Evolutionary conservation across 345 rosid species (phyloP), one percentile per base, ranked within the genome.

Genomic region (Physaria fendleri): DNA sequence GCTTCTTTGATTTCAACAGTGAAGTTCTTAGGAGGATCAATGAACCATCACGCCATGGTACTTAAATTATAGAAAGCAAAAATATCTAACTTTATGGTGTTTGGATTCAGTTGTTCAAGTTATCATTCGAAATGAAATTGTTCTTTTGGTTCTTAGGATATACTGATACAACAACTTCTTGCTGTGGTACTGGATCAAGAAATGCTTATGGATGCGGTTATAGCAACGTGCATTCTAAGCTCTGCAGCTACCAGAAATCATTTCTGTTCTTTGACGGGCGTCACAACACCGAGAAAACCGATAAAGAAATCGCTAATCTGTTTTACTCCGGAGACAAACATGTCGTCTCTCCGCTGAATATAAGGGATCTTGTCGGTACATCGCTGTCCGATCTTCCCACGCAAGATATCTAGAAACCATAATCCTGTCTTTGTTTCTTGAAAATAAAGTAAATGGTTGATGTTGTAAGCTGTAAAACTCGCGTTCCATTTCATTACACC

Each of bases 231-330:
- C 76, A 72, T 48, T 66, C 72, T 2, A 66, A 72, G 24, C 59
- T 72, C 13, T 72, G 72, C 12, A 53, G 67, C 12, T 66, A 60
- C 47, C 72, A 61, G 47, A 41, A 63, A 14, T 50, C 64, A 3
- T 72, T 45, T 43, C 22, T 72, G 29, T 72, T 66, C 58, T 72
- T 51, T 12, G 72, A 72, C 16, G 76, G 72, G 34, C 63, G 69
- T 25, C 72, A 72, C 59, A 72, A 42, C 59, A 62, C 76, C 1
- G 72, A 72, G 63, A 72, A 48, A 27, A 72, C 76, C 5, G 27
- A 72, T 40, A 4, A 47, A 61, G 65, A 35, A 10, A 8, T 72
- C 1, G 69, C 72, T 7, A 55, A 21, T 34, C 13, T 72, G 3
- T 65, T 72, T 38, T 72, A 59, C 43, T 35, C 59, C 1, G 72